Evolutionary conservation across 2,329 filamentous ascomycete genomes (phyloP).

Genomic region (Lachnellula hyalina): DNA sequence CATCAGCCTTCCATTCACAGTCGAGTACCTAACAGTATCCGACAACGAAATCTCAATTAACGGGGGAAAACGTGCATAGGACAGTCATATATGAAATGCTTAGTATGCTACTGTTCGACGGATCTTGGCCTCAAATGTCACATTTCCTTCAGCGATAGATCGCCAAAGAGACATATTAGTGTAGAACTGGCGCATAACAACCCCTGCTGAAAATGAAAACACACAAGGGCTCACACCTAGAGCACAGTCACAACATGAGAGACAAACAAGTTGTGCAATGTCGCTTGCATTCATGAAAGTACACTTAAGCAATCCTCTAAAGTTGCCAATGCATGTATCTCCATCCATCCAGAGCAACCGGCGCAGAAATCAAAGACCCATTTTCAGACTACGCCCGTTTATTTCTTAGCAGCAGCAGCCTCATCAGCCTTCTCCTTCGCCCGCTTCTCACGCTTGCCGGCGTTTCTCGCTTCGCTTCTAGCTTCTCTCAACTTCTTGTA

Average conservation of each 20-base stretch:
- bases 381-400: constrained; percentile 37
- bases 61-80: too few species aligned
- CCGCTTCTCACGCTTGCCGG: constrained; percentile 89
- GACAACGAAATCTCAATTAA: too few species aligned
- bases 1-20: too few species aligned
- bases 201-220: constrained; percentile 1
- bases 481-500: constrained; percentile 81
- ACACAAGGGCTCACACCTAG: constrained; percentile 2
- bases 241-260: not conserved
- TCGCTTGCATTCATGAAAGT: constrained; percentile 34
- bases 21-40: too few species aligned
- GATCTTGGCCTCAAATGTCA: not conserved
- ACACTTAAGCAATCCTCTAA: constrained; percentile 32
- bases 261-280: constrained; percentile 15
- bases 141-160: not conserved
- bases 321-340: constrained; percentile 25
- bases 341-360: constrained; percentile 27
- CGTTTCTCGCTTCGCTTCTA: constrained; percentile 75
- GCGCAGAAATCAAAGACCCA: constrained; percentile 27
- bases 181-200: not conserved
- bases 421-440: constrained; percentile 81
- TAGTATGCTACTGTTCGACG: too few species aligned
- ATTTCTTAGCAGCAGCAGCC: constrained; percentile 77
- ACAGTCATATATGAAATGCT: too few species aligned
- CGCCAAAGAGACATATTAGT: too few species aligned